These are phyloP conservation scores for Tetracladium marchalianum DNA, from an alignment of 495 filamentous ascomycete genomes.

Conservation along the genomic window DNA sequence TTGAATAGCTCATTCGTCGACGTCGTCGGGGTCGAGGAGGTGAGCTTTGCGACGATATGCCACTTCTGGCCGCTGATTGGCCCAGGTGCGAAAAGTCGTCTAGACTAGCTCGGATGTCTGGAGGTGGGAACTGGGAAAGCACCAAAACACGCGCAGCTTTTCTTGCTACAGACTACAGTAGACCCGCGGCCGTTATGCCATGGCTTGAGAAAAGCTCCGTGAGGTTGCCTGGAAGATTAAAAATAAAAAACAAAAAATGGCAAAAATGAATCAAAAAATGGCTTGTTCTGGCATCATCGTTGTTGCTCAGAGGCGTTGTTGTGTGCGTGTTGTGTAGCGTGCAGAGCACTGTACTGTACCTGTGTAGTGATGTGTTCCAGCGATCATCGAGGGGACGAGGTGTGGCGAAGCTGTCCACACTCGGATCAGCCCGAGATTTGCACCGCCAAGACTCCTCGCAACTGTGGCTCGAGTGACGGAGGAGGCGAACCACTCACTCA, in stretches of 20 bases:
- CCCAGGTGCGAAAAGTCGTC: not conserved
- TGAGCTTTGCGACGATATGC: conserved; percentile 2
- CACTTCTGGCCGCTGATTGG: conserved; percentile 17
- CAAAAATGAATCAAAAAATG: not conserved
- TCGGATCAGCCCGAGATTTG: too few relatives aligned
- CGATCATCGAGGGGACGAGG: too few relatives aligned
- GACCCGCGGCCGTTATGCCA: not conserved
- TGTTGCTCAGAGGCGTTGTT: not conserved
- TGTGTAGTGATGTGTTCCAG: too few relatives aligned
- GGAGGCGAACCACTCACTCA: too few relatives aligned
- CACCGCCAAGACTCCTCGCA: too few relatives aligned
- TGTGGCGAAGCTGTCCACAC: too few relatives aligned
- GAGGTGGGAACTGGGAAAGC: not conserved
- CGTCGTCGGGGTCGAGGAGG: conserved; percentile 10
- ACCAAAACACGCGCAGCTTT: not conserved
- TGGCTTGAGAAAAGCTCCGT: too few relatives aligned
- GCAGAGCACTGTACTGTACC: too few relatives aligned
- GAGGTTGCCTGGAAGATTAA: too few relatives aligned
- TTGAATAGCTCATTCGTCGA: conserved; percentile 13
- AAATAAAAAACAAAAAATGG: too few relatives aligned
- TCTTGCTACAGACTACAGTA: not conserved
- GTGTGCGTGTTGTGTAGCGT: too few relatives aligned
- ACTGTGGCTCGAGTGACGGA: too few relatives aligned
- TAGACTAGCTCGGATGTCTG: not conserved
- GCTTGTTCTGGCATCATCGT: not conserved